Evolutionary conservation across 192 early-diverging fungal genomes (phyloP).

Genomic region (Coemansia sp.): DNA sequence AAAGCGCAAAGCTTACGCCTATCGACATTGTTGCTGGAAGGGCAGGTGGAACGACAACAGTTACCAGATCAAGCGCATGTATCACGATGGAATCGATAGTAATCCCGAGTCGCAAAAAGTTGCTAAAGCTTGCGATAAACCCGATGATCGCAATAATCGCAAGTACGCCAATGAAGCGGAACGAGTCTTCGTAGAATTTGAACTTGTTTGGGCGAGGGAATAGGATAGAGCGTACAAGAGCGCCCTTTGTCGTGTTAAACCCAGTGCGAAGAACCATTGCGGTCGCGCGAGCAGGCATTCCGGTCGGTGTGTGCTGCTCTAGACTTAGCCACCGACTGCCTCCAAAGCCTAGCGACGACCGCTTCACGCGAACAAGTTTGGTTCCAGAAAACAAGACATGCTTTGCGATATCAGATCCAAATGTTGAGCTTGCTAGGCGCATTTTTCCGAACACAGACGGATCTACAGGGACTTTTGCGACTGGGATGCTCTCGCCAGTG

Average conservation of each 20-base stretch:
- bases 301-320: slow-evolving; percentile 44
- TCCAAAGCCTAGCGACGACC: slow-evolving; percentile 45
- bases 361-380: slow-evolving; percentile 79
- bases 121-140: slow-evolving; percentile 82
- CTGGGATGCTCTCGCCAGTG: slow-evolving; percentile 94
- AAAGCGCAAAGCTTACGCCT: slow-evolving; percentile 94
- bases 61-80: slow-evolving; percentile 94
- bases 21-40: slow-evolving; percentile 98
- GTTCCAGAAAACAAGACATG: slow-evolving; percentile 94
- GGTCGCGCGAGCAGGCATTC: slow-evolving; percentile 59
- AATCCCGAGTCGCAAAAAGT: slow-evolving; percentile 83
- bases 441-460: slow-evolving; percentile 66
- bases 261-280: slow-evolving; percentile 91
- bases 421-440: slow-evolving; percentile 53
- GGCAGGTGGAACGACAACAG: slow-evolving; percentile 95
- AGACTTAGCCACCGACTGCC: slow-evolving; percentile 49
- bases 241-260: slow-evolving; percentile 96
- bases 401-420: slow-evolving; percentile 67
- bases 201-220: slow-evolving; percentile 97
- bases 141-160: slow-evolving; percentile 79
- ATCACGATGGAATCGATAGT: slow-evolving; percentile 70
- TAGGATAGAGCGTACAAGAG: slow-evolving; percentile 90
- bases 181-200: slow-evolving; percentile 96
- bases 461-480: slow-evolving; percentile 84
- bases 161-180: slow-evolving; percentile 93